A percentile compares a stretch with the other conserved stretches of the same genome.
phyloP scores from a whole-genome alignment of 306 rosid genomes.

The Mucuna pruriens region DNA sequence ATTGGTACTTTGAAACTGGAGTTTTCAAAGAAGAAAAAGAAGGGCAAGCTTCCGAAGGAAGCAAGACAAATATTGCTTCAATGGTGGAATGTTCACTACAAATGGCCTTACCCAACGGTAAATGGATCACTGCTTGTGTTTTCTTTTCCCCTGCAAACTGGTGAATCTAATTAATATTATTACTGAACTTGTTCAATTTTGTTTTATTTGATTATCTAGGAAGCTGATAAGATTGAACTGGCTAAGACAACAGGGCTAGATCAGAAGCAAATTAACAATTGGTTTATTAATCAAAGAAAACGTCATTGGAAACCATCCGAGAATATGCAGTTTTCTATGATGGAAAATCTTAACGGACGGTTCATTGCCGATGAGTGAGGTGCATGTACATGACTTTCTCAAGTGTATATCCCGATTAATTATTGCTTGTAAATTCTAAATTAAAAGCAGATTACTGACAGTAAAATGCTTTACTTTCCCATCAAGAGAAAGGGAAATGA shows the following conservation, averaged over 20 bases:
- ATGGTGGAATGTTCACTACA: conserved; percentile 91
- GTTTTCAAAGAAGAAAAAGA: conserved; percentile 90
- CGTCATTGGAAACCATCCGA: conserved; percentile 98
- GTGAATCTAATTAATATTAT: background rate
- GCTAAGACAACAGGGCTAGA: conserved; percentile 86
- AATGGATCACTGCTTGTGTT: background rate
- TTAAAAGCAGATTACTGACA: conserved; percentile 38
- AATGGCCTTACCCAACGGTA: conserved; percentile 99
- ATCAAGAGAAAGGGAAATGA: conserved; percentile 32
- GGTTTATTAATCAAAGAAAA: conserved; percentile 97
- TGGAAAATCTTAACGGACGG: conserved; percentile 67
- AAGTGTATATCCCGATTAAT: conserved; percentile 41
- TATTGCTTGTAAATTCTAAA: conserved; percentile 48
- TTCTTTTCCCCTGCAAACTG: background rate
- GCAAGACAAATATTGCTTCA: conserved; percentile 82
- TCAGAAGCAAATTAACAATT: conserved; percentile 94
- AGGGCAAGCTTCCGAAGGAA: conserved; percentile 93
- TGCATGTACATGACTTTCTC: conserved; percentile 36
- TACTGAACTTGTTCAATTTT: background rate
- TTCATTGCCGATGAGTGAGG: conserved; percentile 58
- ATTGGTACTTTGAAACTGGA: conserved; percentile 79
- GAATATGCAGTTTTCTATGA: conserved; percentile 72
- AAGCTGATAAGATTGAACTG: conserved; percentile 81
- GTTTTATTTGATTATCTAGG: conserved; percentile 51
- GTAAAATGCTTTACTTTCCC: conserved; percentile 45